Base-by-base conservation (phyloP, 2,329 filamentous ascomycete genomes). In the Paraconiothyrium brasiliense region DNA sequence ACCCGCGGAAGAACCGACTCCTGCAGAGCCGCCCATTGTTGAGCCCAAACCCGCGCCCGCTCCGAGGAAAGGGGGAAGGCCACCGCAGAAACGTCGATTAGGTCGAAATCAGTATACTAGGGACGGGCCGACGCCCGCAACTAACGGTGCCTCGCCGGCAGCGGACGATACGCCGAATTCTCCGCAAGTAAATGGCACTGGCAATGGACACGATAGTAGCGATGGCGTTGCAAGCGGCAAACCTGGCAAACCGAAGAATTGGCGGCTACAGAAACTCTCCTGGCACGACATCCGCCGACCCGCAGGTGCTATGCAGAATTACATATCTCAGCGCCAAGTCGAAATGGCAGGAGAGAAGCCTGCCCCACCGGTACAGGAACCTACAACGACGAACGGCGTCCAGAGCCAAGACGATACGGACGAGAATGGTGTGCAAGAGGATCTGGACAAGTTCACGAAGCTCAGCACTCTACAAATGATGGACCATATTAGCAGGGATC, bases 241-340 rank as follows among this genome's bases (percentile, higher is more conserved):
- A 77, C 84, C 84, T 66, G 89, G 86, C 67, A 93, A 92, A 76
- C 77, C 82, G 3, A 84, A 84, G 63, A 83, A 84, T 54, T 82
- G 83, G 77, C 83, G 86, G 64, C 78, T 84, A 13, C 82, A 86
- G 57, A 82, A 84, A 69, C 87, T 93, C 60, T 94, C 89, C 32
- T 92, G 96, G 89, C 90, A 90, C 62, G 93, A 97, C 74, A 93
- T 97, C 88, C 92, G 92, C 79, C 88, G 92, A 66, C 90, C 93
- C 10, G 92, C 94, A 6, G 87, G 91, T 4, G 91, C 87, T 22
- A 96, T 97, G 74, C 85, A 97, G 61, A 93, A 95, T 69, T 97
- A 94, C 73, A 97, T 97, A 65, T 90, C 91, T 4, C 89, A 92
- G 67, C 94, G 93, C 60, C 93, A 97, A 77, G 85, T 97, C 7